Evolutionary conservation across 2,329 filamentous ascomycete species (phyloP).

Genomic region (Fusarium decemcellulare): DNA sequence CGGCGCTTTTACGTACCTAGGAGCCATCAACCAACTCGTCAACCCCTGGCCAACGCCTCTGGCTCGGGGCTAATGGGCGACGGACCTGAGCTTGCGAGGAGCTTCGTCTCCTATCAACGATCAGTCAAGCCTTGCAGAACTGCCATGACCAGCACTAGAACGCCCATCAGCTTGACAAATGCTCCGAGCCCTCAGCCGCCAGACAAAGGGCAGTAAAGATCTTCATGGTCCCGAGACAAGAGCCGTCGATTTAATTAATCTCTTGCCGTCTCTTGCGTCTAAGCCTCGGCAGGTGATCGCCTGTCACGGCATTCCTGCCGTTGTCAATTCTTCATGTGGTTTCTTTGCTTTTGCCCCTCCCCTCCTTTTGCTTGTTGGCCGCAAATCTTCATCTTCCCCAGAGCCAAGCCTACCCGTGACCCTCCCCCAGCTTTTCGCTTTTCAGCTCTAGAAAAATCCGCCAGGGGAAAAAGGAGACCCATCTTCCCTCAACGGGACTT

Average conservation of each 20-base stretch:
- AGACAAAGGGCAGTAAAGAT: conserved; percentile 25
- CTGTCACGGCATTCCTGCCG: neutral
- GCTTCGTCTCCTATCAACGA: conserved; percentile 1
- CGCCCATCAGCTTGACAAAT: conserved; percentile 17
- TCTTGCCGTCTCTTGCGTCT: conserved; percentile 5
- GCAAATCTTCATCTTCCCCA: conserved; percentile 19
- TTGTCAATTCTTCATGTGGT: neutral
- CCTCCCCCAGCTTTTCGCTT: conserved; percentile 27
- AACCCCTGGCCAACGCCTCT: conserved; percentile 14
- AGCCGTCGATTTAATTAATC: conserved; percentile 9
- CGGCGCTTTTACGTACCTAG: conserved; percentile 13
- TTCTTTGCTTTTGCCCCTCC: neutral
- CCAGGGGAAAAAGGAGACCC: conserved; percentile 8
- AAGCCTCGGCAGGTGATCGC: neutral
- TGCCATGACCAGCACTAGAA: conserved; percentile 1
- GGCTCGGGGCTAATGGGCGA: neutral
- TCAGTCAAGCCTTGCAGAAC: neutral
- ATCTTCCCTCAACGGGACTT: neutral
- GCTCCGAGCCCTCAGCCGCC: conserved; percentile 10
- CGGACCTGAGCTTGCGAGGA: neutral
- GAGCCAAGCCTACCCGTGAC: conserved; percentile 14
- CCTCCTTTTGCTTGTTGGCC: neutral
- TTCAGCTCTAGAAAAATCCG: neutral
- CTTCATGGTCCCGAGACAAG: conserved; percentile 19
- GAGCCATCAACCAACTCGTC: neutral